Evolutionary conservation across 805 yeast genomes (phyloP).

Genomic region (Kazachstania martiniae): DNA sequence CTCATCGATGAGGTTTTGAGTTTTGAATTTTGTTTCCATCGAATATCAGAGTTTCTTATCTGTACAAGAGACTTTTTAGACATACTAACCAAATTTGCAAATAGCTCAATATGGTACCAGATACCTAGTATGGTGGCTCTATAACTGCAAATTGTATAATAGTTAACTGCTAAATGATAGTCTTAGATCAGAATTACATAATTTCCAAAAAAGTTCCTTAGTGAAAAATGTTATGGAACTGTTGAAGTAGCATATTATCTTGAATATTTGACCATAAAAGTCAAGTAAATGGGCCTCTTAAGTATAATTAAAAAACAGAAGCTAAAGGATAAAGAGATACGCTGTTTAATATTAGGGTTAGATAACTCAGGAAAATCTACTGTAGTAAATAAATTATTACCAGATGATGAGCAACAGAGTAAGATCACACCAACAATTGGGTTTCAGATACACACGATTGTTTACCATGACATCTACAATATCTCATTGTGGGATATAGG

Average conservation of each 20-base stretch:
- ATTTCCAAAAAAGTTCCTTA: no score
- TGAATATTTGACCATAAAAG: no score
- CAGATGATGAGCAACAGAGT: slow-evolving; percentile 22
- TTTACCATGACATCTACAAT: slow-evolving; percentile 27
- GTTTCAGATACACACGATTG: slow-evolving; percentile 61
- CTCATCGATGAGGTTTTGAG: not conserved
- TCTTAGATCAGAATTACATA: no score
- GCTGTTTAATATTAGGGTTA: slow-evolving; percentile 70
- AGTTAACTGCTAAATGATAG: no score
- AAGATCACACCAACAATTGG: slow-evolving; percentile 86
- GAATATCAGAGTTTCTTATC: slow-evolving; percentile 8
- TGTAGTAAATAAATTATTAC: slow-evolving; percentile 48
- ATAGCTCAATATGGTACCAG: no score
- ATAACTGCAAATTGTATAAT: no score
- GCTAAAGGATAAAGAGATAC: slow-evolving; percentile 63
- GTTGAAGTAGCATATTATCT: no score
- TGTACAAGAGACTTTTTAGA: slow-evolving; percentile 10
- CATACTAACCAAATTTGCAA: slow-evolving; percentile 1
- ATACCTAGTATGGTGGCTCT: no score
- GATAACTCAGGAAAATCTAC: slow-evolving; percentile 93
- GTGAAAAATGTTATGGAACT: no score
- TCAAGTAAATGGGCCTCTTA: slow-evolving; percentile 73
- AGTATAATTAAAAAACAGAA: slow-evolving; percentile 75
- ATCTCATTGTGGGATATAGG: slow-evolving; percentile 83
- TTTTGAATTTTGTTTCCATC: slow-evolving; percentile 2